Conservation (phyloP, 106 monocot genomes). For the Dioscorea alata region DNA sequence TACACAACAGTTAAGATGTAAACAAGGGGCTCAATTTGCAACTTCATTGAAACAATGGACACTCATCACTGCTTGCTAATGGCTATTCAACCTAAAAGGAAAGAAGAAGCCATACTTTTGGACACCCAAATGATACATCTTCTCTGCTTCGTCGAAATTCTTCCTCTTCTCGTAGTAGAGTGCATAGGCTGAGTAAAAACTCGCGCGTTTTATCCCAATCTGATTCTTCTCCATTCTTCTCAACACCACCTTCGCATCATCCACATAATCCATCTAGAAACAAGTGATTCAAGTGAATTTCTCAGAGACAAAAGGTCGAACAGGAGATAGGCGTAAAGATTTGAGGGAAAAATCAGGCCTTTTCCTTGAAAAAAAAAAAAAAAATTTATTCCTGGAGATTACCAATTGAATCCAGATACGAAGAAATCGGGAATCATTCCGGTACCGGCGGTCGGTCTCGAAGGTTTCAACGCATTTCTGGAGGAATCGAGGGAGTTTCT, state of each 20-base stretch:
- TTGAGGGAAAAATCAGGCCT: no score
- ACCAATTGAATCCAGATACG: constrained; percentile 93
- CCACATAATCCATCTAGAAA: constrained; percentile 90
- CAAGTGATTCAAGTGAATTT: not conserved
- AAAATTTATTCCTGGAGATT: not conserved
- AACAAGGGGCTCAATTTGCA: no score
- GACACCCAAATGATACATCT: constrained; percentile 67
- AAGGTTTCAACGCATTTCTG: constrained; percentile 90
- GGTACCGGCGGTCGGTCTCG: constrained; percentile 62
- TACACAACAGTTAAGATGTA: constrained; percentile 17
- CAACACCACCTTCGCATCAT: constrained; percentile 61
- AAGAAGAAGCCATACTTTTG: constrained; percentile 47
- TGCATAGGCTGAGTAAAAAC: constrained; percentile 77
- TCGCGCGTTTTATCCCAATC: constrained; percentile 63
- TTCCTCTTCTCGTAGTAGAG: constrained; percentile 81
- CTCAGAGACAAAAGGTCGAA: no score
- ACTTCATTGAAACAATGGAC: no score
- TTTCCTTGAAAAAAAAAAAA: no score
- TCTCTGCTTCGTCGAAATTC: constrained; percentile 68
- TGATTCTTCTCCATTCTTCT: constrained; percentile 79
- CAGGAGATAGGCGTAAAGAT: no score
- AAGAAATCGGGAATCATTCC: constrained; percentile 69
- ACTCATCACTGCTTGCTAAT: no score
- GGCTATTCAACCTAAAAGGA: no score
- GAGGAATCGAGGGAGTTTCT: constrained; percentile 96